Evolutionary conservation across 768 basidiomycete species (phyloP).

Genomic region (Mycena floridula): DNA sequence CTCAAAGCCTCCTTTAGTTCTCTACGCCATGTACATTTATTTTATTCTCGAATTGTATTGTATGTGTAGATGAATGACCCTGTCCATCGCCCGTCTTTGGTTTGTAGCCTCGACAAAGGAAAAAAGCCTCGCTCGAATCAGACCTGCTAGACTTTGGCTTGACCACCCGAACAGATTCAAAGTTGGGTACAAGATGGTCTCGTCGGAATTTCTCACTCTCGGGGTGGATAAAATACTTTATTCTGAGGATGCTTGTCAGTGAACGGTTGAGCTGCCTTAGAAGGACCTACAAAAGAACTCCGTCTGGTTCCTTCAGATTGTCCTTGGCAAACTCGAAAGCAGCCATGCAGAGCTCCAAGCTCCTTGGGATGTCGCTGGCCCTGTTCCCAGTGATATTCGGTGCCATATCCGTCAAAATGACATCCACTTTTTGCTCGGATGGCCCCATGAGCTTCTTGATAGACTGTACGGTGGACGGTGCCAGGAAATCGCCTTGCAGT

Average conservation of each 20-base stretch:
- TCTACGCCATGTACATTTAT: too few relatives aligned
- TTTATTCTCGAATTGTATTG: too few relatives aligned
- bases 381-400: slow-evolving; percentile 73
- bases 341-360: slow-evolving; percentile 67
- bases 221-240: slow-evolving; percentile 84
- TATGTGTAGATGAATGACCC: too few relatives aligned
- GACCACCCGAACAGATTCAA: slow-evolving; percentile 58
- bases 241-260: slow-evolving; percentile 33
- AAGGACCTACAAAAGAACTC: slow-evolving; percentile 50
- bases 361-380: slow-evolving; percentile 58
- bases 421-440: slow-evolving; percentile 49
- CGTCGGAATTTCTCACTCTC: slow-evolving; percentile 57
- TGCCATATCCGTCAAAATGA: slow-evolving; percentile 89
- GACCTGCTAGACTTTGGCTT: slow-evolving; percentile 80
- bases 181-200: slow-evolving; percentile 51
- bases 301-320: slow-evolving; percentile 42
- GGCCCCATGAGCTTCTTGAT: slow-evolving; percentile 28
- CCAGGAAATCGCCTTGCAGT: slow-evolving; percentile 76
- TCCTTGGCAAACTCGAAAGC: slow-evolving; percentile 62
- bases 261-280: not conserved
- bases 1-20: too few relatives aligned
- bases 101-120: slow-evolving; percentile 66
- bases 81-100: too few relatives aligned
- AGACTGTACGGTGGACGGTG: slow-evolving; percentile 36
- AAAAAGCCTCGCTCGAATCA: slow-evolving; percentile 80